phyloP scores from a whole-genome alignment of 208 protist genomes.

The Leishmania amazonensis region DNA sequence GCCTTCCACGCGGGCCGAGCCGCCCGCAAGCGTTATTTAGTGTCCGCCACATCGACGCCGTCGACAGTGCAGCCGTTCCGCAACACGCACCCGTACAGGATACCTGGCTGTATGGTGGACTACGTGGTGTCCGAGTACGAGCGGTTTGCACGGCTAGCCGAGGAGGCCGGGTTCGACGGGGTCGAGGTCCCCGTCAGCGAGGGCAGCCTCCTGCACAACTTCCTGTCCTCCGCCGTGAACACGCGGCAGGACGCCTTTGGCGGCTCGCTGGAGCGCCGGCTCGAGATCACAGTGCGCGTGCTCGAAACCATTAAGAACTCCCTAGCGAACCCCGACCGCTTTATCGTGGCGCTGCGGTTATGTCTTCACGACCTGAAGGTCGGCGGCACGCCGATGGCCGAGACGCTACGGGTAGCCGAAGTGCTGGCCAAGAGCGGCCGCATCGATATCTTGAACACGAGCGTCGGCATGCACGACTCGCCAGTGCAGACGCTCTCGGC shows the following conservation, averaged over 20 bases:
- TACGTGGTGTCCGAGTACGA: conserved; percentile 89
- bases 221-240: conserved; percentile 90
- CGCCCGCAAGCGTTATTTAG: conserved; percentile 46
- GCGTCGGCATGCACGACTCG: conserved; percentile 96
- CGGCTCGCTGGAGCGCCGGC: conserved; percentile 75
- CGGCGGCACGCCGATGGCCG: conserved; percentile 80
- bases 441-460: conserved; percentile 93
- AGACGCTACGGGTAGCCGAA: conserved; percentile 83
- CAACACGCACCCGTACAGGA: conserved; percentile 52
- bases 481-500: conserved; percentile 93
- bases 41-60: conserved; percentile 62
- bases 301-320: conserved; percentile 65
- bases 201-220: conserved; percentile 95
- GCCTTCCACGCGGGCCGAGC: conserved; percentile 92
- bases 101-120: conserved; percentile 59
- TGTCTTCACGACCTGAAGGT: conserved; percentile 92
- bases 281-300: conserved; percentile 86
- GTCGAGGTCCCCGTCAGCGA: conserved; percentile 95
- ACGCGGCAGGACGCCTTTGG: conserved; percentile 83
- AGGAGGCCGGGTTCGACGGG: conserved; percentile 95
- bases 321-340: conserved; percentile 52
- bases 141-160: conserved; percentile 87
- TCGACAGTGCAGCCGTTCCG: conserved; percentile 67
- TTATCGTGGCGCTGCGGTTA: conserved; percentile 92
- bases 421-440: conserved; percentile 73